These are phyloP conservation scores for Kwoniella mangroviensis DNA, from an alignment of 768 basidiomycete species.

Conservation along the genomic window DNA sequence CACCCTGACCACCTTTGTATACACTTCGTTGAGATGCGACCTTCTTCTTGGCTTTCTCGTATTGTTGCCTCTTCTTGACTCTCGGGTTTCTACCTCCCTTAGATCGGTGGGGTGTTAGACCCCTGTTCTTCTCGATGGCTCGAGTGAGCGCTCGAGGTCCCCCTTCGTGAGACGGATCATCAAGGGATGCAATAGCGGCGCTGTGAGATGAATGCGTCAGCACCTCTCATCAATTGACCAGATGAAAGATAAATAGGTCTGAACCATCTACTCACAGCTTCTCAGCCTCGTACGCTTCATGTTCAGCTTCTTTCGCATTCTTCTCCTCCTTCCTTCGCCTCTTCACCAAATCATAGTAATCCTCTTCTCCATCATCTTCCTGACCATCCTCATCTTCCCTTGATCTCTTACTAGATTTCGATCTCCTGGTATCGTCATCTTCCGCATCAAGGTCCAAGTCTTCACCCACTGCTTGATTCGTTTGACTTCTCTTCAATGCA, in stretches of 20 bases:
- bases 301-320: conserved; percentile 76
- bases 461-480: conserved; percentile 60
- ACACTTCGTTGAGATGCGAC: conserved; percentile 84
- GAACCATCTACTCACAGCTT: conserved; percentile 34
- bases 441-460: conserved; percentile 50
- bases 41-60: conserved; percentile 94
- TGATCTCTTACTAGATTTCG: conserved; percentile 59
- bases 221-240: not conserved
- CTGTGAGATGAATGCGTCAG: not conserved
- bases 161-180: conserved; percentile 59
- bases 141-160: conserved; percentile 89
- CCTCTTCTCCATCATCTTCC: conserved; percentile 63
- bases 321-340: conserved; percentile 72
- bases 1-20: conserved; percentile 81
- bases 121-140: conserved; percentile 90
- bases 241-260: not conserved
- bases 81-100: conserved; percentile 94
- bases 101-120: conserved; percentile 84
- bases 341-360: conserved; percentile 91
- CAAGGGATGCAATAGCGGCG: conserved; percentile 27
- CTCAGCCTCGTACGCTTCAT: conserved; percentile 65
- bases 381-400: conserved; percentile 42
- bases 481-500: conserved; percentile 43
- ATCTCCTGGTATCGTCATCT: conserved; percentile 55
- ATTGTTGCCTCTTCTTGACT: conserved; percentile 91